A percentile compares a stretch with the other conserved stretches of the same genome.
Evolutionary conservation across 345 rosid species (phyloP).

Genomic region (Durio zibethinus): DNA sequence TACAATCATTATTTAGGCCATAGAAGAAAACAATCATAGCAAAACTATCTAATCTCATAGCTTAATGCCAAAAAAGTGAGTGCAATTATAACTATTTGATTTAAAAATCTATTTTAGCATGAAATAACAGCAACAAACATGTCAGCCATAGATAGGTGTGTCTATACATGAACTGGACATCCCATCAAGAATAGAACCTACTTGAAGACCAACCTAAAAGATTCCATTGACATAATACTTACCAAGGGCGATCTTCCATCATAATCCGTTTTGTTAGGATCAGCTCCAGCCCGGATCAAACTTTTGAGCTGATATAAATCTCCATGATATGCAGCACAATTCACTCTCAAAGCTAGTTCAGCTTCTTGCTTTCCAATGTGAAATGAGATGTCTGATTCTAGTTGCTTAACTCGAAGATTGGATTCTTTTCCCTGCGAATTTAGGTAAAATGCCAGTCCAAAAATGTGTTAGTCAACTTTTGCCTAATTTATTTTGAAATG

Average conservation of each 20-base stretch:
- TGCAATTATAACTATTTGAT: neutral
- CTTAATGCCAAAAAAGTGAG: neutral
- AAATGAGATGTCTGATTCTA: constrained; percentile 77
- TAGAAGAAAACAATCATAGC: neutral
- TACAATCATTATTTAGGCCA: neutral
- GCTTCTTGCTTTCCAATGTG: constrained; percentile 95
- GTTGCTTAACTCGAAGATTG: constrained; percentile 59
- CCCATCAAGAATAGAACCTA: neutral
- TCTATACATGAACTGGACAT: neutral
- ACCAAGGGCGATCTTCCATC: constrained; percentile 95
- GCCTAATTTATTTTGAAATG: neutral
- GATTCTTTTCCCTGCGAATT: constrained; percentile 66
- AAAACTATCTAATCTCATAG: neutral
- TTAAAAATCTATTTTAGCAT: neutral
- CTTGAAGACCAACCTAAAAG: neutral
- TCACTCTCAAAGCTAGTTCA: constrained; percentile 87
- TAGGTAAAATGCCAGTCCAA: constrained; percentile 8
- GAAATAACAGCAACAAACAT: neutral
- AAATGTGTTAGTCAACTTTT: neutral
- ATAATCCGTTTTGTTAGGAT: constrained; percentile 83
- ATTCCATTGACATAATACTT: constrained; percentile 16
- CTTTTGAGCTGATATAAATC: constrained; percentile 72
- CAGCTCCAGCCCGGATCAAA: constrained; percentile 80
- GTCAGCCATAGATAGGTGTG: neutral
- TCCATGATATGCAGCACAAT: constrained; percentile 81